Conservation (phyloP, 2,329 filamentous ascomycete genomes). For the Trematosphaeria pertusa region DNA sequence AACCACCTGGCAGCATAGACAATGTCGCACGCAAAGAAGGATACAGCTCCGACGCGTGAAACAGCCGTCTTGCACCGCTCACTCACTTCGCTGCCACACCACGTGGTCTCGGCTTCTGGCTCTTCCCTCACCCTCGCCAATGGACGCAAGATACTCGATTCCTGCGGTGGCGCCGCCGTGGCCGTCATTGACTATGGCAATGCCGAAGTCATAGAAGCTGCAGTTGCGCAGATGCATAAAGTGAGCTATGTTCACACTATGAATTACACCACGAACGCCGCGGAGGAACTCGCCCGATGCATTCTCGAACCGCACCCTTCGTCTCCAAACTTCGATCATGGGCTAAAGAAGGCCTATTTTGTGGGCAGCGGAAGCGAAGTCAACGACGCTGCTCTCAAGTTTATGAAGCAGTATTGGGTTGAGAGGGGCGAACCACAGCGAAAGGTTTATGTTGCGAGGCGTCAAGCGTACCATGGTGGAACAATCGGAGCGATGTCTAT, state of each 20-base stretch:
- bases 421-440: constrained; percentile 61
- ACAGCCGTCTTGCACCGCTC: constrained; percentile 1
- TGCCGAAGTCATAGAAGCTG: constrained; percentile 63
- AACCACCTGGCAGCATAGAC: too few species aligned
- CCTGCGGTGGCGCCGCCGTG: constrained; percentile 75
- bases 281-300: constrained; percentile 59
- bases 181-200: constrained; percentile 73
- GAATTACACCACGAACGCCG: constrained; percentile 62
- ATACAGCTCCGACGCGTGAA: too few species aligned
- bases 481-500: constrained; percentile 71
- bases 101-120: not conserved
- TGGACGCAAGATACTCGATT: constrained; percentile 65
- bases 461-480: constrained; percentile 71
- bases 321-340: constrained; percentile 51
- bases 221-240: constrained; percentile 64
- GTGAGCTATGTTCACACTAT: constrained; percentile 66
- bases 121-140: not conserved
- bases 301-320: constrained; percentile 39
- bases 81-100: not conserved
- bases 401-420: constrained; percentile 57
- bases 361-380: constrained; percentile 62
- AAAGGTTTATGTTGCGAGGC: constrained; percentile 66
- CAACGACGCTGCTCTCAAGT: constrained; percentile 57
- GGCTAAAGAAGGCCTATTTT: constrained; percentile 61
- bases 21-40: too few species aligned